Base-by-base conservation (phyloP, 2,329 filamentous ascomycete species). In the Neonectria coccinea region DNA sequence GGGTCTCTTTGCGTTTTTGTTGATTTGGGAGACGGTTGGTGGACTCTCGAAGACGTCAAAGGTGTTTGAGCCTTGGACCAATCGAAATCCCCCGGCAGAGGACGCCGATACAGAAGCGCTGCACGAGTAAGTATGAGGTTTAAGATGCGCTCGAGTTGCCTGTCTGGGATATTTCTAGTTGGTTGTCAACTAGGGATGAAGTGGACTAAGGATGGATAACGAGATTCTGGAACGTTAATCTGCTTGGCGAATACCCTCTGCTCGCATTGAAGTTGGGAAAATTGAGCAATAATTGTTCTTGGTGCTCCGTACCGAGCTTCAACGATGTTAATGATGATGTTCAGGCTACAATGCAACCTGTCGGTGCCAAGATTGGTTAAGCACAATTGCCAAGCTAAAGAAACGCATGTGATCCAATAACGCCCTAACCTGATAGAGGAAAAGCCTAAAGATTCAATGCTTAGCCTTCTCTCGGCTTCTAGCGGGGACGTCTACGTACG, bases 1-100 rank as follows among this genome's bases (percentile, higher is more conserved):
- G 80, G 75, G 77, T 1, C 70, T 84, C 16, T 77, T 84, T 57
- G 79, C 78, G 1, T 78, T 81, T 59, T 72, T 81, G 5, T 67
- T 81, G 4, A 66, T 83, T 10, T 84, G 81, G 81, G 82, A 84
- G 71, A 83, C 79, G 20, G 59, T 83, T 7, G 78, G 77, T 2
- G 77, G 78, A 1, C 36, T 79, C 36, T 69, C 74, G 10, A 76
- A 71, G 57, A 71, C 71, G 2, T 71, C 76, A 0, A 64, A 64
- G 18, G 20, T 79, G 3, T 77, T 79, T 65, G 78, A 79, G 66
- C 76, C 77, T 16, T 79, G 78, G 78, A 70, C 64, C 2, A 60
- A 73, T 27, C 66, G 68, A 4, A 54, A 77, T 51, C 70, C 76
- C 1, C 77, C 77, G 3, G 33, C 63, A 7, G 74, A 74, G 41